Evolutionary conservation across 306 rosid species (phyloP), one percentile per base, ranked within the genome.

Genomic region (Malus asiatica): DNA sequence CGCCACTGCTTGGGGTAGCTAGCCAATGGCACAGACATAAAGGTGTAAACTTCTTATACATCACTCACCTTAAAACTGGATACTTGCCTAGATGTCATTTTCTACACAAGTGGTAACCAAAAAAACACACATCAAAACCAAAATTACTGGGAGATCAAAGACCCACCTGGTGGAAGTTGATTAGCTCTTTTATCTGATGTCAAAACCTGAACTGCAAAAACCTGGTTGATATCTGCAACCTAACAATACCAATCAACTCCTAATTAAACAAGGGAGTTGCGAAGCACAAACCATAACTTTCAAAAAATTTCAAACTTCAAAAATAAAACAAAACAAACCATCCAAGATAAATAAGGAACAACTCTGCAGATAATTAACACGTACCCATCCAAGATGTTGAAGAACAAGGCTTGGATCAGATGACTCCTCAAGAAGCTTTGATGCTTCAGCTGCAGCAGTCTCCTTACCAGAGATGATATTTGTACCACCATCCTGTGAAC

Each of bases 361-460:
- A 32, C 44, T 64, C 67, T 51, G 33, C 70, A 44, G 45, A 45
- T 9, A 8, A 61, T 44, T 38, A 69, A 64, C 48, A 48, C 83
- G 66, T 89, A 95, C 98, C 98, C 98, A 95, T 89, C 96, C 97
- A 81, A 95, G 90, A 89, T 95, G 96, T 76, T 87, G 97, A 75
- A 95, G 91, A 79, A 95, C 89, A 88, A 95, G 89, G 71, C 80
- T 90, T 75, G 88, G 87, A 82, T 90, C 96, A 64, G 96, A 90
- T 68, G 96, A 95, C 83, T 83, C 91, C 92, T 89, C 90, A 27
- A 95, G 98, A 85, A 95, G 92, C 86, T 90, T 90, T 52, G 98
- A 85, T 57, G 98, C 98, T 89, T 92, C 98, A 20, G 86, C 84
- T 22, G 97, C 96, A 80, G 98, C 98, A 76, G 66, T 84, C 80